Evolutionary conservation across 192 early-diverging fungal species (phyloP), one percentile per base, ranked within the genome.

Genomic region (Allomyces macrogynus): DNA sequence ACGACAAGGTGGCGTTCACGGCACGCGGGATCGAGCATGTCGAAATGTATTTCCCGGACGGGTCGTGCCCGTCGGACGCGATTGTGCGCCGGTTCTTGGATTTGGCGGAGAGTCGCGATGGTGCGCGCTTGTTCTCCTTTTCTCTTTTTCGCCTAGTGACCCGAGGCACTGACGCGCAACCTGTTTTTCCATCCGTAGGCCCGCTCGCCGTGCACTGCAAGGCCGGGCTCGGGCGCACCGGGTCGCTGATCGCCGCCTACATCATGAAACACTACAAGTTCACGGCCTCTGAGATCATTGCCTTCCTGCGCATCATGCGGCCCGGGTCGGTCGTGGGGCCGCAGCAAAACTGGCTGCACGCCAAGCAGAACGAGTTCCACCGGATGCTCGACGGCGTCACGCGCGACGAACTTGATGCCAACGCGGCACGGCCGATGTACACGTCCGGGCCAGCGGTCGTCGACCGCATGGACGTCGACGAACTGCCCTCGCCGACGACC

Each of bases 271-370:
- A 85, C 66, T 87, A 84, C 67, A 73, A 78, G 54, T 77, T 88
- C 69, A 80, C 84, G 0, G 82, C 86, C 0, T 57, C 77, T 4
- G 86, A 88, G 68, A 74, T 79, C 49, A 88, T 87, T 67, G 75
- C 75, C 5, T 83, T 76, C 54, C 65, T 88, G 64, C 67, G 86
- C 60, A 69, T 87, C 49, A 72, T 88, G 67, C 67, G 86, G 14
- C 86, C 86, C 1, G 86, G 86, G 1, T 77, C 77, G 43, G 86
- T 88, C 1, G 83, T 88, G 0, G 86, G 86, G 1, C 86, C 83
- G 8, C 86, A 88, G 66, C 86, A 88, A 74, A 87, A 87, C 70
- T 87, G 79, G 66, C 67, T 87, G 14, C 49, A 57, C 49, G 49
- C 49, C 12, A 57, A 57, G 49, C 49, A 57, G 9, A 57, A 57